Percentiles rank a stretch among this genome's conserved stretches.
Conservation (phyloP, 257 asterid genomes). For the Ocimum tenuiflorum region DNA sequence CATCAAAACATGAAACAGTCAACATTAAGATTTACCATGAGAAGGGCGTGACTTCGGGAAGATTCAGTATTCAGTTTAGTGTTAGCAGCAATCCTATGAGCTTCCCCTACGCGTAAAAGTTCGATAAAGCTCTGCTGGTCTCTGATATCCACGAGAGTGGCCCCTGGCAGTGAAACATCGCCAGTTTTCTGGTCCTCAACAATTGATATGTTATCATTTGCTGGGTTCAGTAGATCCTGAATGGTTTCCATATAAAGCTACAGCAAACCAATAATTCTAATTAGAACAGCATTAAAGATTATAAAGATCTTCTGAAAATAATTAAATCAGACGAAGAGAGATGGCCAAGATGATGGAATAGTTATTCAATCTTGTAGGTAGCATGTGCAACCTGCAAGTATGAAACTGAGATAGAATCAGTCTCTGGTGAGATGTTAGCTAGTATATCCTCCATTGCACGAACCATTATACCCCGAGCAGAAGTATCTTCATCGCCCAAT, state of each 20-base stretch:
- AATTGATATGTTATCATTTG: constrained; percentile 87
- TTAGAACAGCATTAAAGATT: constrained; percentile 15
- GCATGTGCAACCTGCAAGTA: constrained; percentile 71
- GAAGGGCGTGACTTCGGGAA: constrained; percentile 99
- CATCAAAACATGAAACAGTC: not conserved
- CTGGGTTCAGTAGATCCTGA: constrained; percentile 89
- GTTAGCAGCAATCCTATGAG: constrained; percentile 96
- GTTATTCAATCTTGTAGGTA: constrained; percentile 2
- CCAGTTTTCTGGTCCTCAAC: constrained; percentile 94
- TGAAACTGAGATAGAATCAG: constrained; percentile 78
- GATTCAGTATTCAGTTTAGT: constrained; percentile 97
- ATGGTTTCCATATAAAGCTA: constrained; percentile 96
- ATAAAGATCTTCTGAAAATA: constrained; percentile 8
- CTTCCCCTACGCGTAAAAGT: constrained; percentile 86
- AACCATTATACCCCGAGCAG: constrained; percentile 99
- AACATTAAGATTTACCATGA: constrained; percentile 55
- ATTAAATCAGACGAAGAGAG: constrained; percentile 10
- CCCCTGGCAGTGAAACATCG: constrained; percentile 98
- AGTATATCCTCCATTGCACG: constrained; percentile 96
- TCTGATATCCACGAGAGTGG: constrained; percentile 70
- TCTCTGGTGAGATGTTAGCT: constrained; percentile 63
- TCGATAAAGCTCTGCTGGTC: constrained; percentile 86
- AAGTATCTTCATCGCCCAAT: constrained; percentile 91
- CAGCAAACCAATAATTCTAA: constrained; percentile 25
- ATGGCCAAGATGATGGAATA: not conserved